These are phyloP conservation scores for Zygoascus tannicola DNA, from an alignment of 805 yeast genomes.

Conservation along the genomic window DNA sequence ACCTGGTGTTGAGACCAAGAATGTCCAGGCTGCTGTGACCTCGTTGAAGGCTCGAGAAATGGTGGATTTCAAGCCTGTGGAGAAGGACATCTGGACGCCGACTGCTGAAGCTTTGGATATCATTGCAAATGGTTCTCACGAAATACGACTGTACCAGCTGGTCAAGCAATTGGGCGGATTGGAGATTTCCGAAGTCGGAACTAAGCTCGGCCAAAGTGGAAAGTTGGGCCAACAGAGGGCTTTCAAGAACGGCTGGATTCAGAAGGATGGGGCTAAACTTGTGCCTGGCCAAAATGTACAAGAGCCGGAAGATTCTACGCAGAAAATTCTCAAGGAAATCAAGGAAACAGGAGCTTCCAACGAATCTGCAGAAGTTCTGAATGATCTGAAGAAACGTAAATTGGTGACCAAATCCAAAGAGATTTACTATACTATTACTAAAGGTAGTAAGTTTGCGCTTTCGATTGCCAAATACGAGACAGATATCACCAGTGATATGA, in stretches of 20 bases:
- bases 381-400: conserved; percentile 91
- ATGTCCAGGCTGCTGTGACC: conserved; percentile 59
- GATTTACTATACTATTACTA: conserved; percentile 63
- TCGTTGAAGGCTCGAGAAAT: conserved; percentile 79
- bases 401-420: conserved; percentile 61
- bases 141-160: conserved; percentile 62
- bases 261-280: conserved; percentile 75
- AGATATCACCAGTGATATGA: conserved; percentile 91
- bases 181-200: conserved; percentile 56
- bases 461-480: conserved; percentile 79
- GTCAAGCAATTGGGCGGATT: conserved; percentile 72
- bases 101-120: conserved; percentile 79
- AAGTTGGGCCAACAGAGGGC: conserved; percentile 95
- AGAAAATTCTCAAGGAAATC: conserved; percentile 51
- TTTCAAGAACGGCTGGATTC: conserved; percentile 94
- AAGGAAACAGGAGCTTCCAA: conserved; percentile 43
- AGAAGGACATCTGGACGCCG: conserved; percentile 64
- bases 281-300: conserved; percentile 38
- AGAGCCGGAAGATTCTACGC: conserved; percentile 61
- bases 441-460: conserved; percentile 78
- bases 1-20: conserved; percentile 37
- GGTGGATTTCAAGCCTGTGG: conserved; percentile 64
- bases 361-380: conserved; percentile 40
- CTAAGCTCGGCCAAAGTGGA: conserved; percentile 68
- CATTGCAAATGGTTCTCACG: conserved; percentile 78